These are phyloP conservation scores for Aspergillus texensis DNA, from an alignment of 2,329 filamentous ascomycete species.

Conservation along the genomic window DNA sequence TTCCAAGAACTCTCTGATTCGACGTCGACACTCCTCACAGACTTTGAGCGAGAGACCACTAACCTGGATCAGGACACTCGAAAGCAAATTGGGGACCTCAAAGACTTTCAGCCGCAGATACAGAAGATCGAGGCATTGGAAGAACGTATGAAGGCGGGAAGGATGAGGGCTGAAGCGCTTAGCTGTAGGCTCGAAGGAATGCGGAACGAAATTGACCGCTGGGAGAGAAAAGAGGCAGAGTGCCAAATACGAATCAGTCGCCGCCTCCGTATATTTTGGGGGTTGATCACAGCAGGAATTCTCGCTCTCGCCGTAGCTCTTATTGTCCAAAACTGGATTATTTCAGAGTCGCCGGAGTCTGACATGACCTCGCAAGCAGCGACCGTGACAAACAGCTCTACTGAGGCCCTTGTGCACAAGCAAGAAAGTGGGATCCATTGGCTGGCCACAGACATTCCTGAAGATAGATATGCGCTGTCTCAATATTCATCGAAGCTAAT, in stretches of 20 bases:
- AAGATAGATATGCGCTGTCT: slow-evolving; percentile 3
- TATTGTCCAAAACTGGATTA: slow-evolving; percentile 30
- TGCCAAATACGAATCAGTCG: slow-evolving; percentile 44
- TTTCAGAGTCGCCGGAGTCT: slow-evolving; percentile 3
- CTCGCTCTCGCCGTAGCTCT: slow-evolving; percentile 34
- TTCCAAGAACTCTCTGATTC: slow-evolving; percentile 46
- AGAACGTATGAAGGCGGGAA: slow-evolving; percentile 41
- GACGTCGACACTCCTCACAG: slow-evolving; percentile 36
- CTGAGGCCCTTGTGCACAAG: slow-evolving; percentile 7
- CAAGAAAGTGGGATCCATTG: slow-evolving; percentile 10
- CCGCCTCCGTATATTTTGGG: slow-evolving; percentile 44
- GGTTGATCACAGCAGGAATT: slow-evolving; percentile 27
- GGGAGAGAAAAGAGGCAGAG: slow-evolving; percentile 47
- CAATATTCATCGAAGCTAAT: slow-evolving; percentile 26
- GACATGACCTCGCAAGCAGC: slow-evolving; percentile 12
- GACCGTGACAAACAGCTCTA: slow-evolving; percentile 18
- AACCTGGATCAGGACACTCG: slow-evolving; percentile 40
- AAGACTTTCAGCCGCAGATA: slow-evolving; percentile 42
- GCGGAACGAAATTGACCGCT: slow-evolving; percentile 42
- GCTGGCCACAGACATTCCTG: not conserved
- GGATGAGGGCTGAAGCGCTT: slow-evolving; percentile 38
- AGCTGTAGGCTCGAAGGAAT: slow-evolving; percentile 43
- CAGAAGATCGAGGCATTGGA: slow-evolving; percentile 40
- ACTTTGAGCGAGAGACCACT: slow-evolving; percentile 42
- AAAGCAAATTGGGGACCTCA: slow-evolving; percentile 40